A percentile compares a stretch with the other conserved stretches of the same genome.
phyloP scores from a whole-genome alignment of 2,329 filamentous ascomycete species.

The Fusarium longipes region DNA sequence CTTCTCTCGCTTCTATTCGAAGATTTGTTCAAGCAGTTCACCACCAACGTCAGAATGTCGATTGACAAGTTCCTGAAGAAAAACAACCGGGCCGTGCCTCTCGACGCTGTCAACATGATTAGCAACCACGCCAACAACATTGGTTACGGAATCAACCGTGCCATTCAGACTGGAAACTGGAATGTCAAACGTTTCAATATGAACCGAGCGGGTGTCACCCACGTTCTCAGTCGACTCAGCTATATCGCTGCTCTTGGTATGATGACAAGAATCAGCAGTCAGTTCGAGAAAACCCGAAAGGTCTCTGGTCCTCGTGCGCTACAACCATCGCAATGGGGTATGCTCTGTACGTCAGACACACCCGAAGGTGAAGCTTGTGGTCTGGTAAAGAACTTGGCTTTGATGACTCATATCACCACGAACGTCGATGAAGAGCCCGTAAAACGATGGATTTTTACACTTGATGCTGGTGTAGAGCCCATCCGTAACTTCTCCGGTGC shows the following conservation, averaged over 20 bases:
- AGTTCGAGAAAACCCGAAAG: constrained; percentile 98
- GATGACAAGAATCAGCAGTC: constrained; percentile 99
- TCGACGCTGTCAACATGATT: constrained; percentile 88
- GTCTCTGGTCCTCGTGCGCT: constrained; percentile 94
- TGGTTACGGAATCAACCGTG: constrained; percentile 91
- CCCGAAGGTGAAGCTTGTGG: constrained; percentile 99
- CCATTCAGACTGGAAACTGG: constrained; percentile 98
- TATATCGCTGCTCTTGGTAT: constrained; percentile 97
- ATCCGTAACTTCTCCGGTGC: constrained; percentile 78
- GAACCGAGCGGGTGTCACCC: constrained; percentile 96
- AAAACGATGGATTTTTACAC: constrained; percentile 83
- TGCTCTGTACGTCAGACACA: constrained; percentile 97
- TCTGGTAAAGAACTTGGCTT: constrained; percentile 94
- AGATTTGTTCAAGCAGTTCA: constrained; percentile 97
- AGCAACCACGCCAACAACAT: constrained; percentile 87
- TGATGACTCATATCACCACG: constrained; percentile 99
- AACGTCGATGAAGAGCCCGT: constrained; percentile 94
- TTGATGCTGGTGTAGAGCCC: constrained; percentile 85
- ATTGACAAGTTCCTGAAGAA: constrained; percentile 98
- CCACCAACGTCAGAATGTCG: constrained; percentile 86
- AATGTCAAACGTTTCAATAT: constrained; percentile 98
- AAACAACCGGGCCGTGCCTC: constrained; percentile 85
- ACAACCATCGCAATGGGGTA: constrained; percentile 97
- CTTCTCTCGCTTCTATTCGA: constrained; percentile 94
- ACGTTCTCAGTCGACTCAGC: constrained; percentile 93